Percentiles rank a stretch among this genome's conserved stretches.
Conservation (phyloP, 805 yeast species). For the Starmerella kuoi region DNA sequence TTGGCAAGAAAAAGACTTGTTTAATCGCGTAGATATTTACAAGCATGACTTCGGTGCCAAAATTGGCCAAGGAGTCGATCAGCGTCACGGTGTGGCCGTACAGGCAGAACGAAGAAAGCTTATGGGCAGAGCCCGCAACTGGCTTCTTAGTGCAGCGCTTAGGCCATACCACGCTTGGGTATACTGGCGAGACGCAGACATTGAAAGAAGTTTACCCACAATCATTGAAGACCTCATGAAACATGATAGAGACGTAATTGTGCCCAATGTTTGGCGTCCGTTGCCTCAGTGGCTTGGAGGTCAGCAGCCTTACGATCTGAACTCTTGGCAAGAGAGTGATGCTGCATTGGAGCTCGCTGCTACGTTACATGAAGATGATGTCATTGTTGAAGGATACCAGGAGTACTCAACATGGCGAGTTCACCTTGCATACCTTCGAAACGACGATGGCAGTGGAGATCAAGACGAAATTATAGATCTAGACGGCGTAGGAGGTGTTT, state of each 20-base stretch:
- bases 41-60: slow-evolving; percentile 89
- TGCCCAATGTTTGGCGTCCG: slow-evolving; percentile 97
- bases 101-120: slow-evolving; percentile 90
- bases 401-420: slow-evolving; percentile 98
- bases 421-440: slow-evolving; percentile 83
- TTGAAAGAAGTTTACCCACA: slow-evolving; percentile 78
- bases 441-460: slow-evolving; percentile 69
- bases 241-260: slow-evolving; percentile 81
- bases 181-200: slow-evolving; percentile 96
- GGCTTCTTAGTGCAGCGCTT: slow-evolving; percentile 77
- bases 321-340: slow-evolving; percentile 88
- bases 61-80: slow-evolving; percentile 85
- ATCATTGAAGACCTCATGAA: slow-evolving; percentile 85
- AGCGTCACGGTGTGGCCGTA: slow-evolving; percentile 89
- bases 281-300: slow-evolving; percentile 78
- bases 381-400: slow-evolving; percentile 95
- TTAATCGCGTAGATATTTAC: slow-evolving; percentile 65
- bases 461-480: slow-evolving; percentile 80
- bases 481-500: slow-evolving; percentile 95
- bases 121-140: slow-evolving; percentile 92
- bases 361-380: slow-evolving; percentile 74
- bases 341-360: slow-evolving; percentile 41
- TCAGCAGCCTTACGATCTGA: slow-evolving; percentile 90
- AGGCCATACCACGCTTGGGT: slow-evolving; percentile 92
- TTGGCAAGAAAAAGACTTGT: slow-evolving; percentile 34